Percentiles rank a stretch among this genome's conserved stretches.
Evolutionary conservation across 768 basidiomycete genomes (phyloP).

Genomic region (Boletus sensibilis): DNA sequence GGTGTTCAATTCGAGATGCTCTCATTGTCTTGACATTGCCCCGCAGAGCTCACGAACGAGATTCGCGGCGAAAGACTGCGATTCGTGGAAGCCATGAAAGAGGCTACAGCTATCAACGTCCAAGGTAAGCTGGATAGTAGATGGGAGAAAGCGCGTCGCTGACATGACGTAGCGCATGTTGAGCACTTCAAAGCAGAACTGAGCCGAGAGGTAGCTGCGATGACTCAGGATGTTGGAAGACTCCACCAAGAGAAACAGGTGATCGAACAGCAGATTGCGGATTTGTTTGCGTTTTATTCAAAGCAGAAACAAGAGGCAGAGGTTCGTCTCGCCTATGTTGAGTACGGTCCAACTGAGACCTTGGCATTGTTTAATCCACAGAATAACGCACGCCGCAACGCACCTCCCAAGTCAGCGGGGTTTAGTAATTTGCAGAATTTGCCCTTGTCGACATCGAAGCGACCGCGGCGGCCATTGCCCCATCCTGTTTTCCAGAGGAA

Average conservation of each 20-base stretch:
- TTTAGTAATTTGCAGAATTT: conserved; percentile 29
- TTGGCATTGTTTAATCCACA: conserved; percentile 6
- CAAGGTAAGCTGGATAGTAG: conserved; percentile 47
- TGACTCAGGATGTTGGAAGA: conserved; percentile 71
- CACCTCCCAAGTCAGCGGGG: conserved; percentile 20
- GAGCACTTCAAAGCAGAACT: conserved; percentile 86
- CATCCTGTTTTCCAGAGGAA: conserved; percentile 29
- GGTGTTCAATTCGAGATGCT: not conserved
- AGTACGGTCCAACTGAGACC: not conserved
- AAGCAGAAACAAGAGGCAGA: conserved; percentile 54
- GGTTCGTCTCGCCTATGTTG: conserved; percentile 15
- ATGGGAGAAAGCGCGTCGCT: not conserved
- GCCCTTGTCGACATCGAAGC: conserved; percentile 21
- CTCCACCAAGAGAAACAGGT: conserved; percentile 63
- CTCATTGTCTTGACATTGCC: not conserved
- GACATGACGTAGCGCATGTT: conserved; percentile 59
- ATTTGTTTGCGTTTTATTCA: conserved; percentile 69
- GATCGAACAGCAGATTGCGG: conserved; percentile 69
- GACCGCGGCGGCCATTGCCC: conserved; percentile 31
- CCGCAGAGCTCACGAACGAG: conserved; percentile 71
- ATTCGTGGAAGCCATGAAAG: conserved; percentile 95
- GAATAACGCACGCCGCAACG: conserved; percentile 26
- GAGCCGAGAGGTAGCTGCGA: conserved; percentile 66
- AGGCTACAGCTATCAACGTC: conserved; percentile 86
- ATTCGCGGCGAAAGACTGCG: conserved; percentile 82